Base-by-base conservation (phyloP, 257 asterid species). In the Mentha longifolia region DNA sequence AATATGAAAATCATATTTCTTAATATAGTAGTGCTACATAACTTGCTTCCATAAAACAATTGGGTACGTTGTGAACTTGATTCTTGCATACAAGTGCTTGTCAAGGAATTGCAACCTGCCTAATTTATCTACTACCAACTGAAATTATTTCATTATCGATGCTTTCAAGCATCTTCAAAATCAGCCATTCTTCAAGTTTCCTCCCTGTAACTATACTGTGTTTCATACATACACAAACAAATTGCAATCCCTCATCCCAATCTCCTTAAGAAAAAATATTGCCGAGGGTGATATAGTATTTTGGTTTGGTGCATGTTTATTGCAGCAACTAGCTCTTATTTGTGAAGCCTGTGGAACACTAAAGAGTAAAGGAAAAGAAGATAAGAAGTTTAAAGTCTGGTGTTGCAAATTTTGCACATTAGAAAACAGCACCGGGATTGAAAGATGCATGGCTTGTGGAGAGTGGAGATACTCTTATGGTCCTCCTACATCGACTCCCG, bases 391-490 rank as follows among this genome's bases (percentile, higher is more conserved):
- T n/a, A 79, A 71, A 61, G 66, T 72, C 45, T 92, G 98, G 98
- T 71, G 85, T 17, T 92, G 98, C 82, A 92, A 92, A 78, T 84
- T 87, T 63, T 92, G 98, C 81, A 87, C 92, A n/a, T 78, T 92
- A 19, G 80, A 87, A n/a, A 92, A 89, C 80, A 68, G 73, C 73
- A 65, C 54, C 16, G 86, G 72, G 64, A 73, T 78, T 1, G 88
- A 89, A 62, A 78, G 88, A 76, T 88, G 96, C 85, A 73, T 58
- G 74, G 95, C 90, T 70, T 92, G 98, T 77, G 96, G 89, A 52
- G 94, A 87, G 78, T 89, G 96, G 95, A 80, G 95, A 85, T 92
- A 89, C 82, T 87, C 97, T 0, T 89, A 89, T 14, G 97, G 95
- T 45, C 88, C 97, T 35, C 95, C 96, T 46, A 59, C 73, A 2